A percentile compares a stretch with the other conserved stretches of the same genome.
Evolutionary conservation across 2,329 filamentous ascomycete species (phyloP).

Genomic region (Aspergillus sp.): DNA sequence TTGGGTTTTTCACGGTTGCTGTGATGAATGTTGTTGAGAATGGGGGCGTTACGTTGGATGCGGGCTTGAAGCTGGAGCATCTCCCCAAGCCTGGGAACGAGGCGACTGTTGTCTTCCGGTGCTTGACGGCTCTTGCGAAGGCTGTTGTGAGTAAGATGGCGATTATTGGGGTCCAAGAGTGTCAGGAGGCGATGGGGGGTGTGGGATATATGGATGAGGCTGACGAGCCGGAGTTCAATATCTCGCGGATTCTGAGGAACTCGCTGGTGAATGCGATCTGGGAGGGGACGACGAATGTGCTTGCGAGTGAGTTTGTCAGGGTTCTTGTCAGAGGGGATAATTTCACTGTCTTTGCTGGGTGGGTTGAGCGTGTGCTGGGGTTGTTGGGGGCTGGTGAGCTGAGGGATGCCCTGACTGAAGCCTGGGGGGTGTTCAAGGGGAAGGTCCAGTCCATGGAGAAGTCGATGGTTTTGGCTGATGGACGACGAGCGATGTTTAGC

Average conservation of each 20-base stretch:
- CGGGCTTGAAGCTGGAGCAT: neutral
- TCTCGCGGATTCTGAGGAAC: constrained; percentile 66
- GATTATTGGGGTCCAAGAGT: constrained; percentile 34
- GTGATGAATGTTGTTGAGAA: constrained; percentile 54
- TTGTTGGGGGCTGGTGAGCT: neutral
- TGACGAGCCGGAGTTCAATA: constrained; percentile 62
- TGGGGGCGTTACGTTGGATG: constrained; percentile 37
- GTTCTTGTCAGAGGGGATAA: neutral
- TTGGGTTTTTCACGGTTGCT: constrained; percentile 35
- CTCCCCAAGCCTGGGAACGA: constrained; percentile 32
- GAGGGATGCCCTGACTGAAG: neutral
- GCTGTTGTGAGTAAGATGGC: constrained; percentile 37
- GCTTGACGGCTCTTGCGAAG: constrained; percentile 33
- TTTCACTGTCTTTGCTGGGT: neutral
- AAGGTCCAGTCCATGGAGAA: neutral
- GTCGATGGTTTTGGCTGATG: constrained; percentile 23
- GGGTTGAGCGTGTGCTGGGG: constrained; percentile 5
- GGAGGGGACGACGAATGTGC: constrained; percentile 72
- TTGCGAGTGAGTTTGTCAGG: constrained; percentile 43
- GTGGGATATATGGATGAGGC: constrained; percentile 42
- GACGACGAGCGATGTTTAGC: constrained; percentile 32
- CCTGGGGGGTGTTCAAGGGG: neutral
- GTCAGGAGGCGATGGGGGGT: constrained; percentile 40
- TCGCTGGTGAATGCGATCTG: constrained; percentile 59
- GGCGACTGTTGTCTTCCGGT: constrained; percentile 28